Base-by-base conservation (phyloP, 768 basidiomycete species). In the Phylloporus rhodoxanthus region DNA sequence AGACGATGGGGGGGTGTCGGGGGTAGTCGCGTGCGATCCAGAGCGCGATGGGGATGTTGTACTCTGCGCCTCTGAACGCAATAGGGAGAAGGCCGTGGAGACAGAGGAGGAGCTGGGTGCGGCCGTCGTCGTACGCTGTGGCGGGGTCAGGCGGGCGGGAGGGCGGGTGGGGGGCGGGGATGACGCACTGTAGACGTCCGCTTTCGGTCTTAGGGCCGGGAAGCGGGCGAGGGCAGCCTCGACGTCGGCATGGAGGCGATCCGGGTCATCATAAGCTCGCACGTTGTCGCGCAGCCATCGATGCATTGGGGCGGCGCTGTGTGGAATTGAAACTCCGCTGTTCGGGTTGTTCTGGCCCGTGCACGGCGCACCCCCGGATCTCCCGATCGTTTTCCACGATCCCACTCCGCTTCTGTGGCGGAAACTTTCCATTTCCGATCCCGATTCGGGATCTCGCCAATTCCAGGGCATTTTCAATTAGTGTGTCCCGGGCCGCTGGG, bases 21-120 rank as follows among this genome's bases (percentile, higher is more conserved):
- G 95, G 95, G 61, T 92, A 97, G 36, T 90, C 88, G 45, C 77
- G 76, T 3, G 91, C 77, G 36, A 98, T 57, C 93, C 94, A 98
- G 53, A 95, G 57, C 11, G 87, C 82, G 58, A 99, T 69, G 4
- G 96, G 96, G 59, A 98, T 97, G 67, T 99, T 91, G 75, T 99
- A 99, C 2, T 85, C 75, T 1, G 81, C 70, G 1, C 74, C 69
- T 43, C 86, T 78, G 71, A 82, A 95, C 0, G 78, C 68, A 57
- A 99, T 96, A 4, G 92, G 93, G 1, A 99, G 74, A 5, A 97
- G 79, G 9, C 96, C 96, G 62, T 96, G 89, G 3, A 95, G 59
- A 56, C 91, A 92, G 49, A 98, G 82, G 23, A 99, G 78, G 15
- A 97, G 76, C 61, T 94, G 91, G 0, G 91, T 85, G 32, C 95